These are phyloP conservation scores for Elongisporangium anandrum DNA, from an alignment of 352 stramenopile species.

Conservation along the genomic window DNA sequence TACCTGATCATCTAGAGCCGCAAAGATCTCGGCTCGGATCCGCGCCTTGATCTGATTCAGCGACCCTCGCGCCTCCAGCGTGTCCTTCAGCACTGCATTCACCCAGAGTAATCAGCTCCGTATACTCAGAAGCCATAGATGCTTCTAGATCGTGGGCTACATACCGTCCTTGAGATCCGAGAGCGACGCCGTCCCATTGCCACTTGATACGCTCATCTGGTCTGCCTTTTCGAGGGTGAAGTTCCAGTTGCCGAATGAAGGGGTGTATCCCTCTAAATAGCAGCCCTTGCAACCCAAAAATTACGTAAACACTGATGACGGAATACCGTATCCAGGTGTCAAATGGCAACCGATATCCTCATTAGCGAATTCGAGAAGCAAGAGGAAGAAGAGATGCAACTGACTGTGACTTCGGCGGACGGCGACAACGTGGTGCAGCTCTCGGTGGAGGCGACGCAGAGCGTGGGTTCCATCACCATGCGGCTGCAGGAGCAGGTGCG, in stretches of 20 bases:
- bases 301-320: not conserved
- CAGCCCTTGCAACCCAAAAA: not conserved
- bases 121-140: not conserved
- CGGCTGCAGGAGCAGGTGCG: constrained; percentile 54
- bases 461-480: constrained; percentile 27
- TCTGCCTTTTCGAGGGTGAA: not conserved
- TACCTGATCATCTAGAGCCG: constrained; percentile 78
- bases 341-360: not conserved
- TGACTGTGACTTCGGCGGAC: constrained; percentile 64
- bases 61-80: constrained; percentile 63
- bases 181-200: constrained; percentile 22
- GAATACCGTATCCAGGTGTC: not conserved
- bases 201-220: constrained; percentile 4
- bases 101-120: not conserved
- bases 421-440: constrained; percentile 53
- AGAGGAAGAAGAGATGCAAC: constrained; percentile 34
- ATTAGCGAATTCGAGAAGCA: not conserved
- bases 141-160: not conserved
- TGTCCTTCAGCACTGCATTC: constrained; percentile 79
- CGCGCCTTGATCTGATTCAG: constrained; percentile 82
- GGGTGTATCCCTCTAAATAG: not conserved
- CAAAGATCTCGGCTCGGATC: constrained; percentile 82
- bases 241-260: not conserved
- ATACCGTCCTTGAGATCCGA: constrained; percentile 62
- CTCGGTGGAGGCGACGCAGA: constrained; percentile 43